phyloP scores from a whole-genome alignment of 352 stramenopile genomes.

The Globisporangium solare region DNA sequence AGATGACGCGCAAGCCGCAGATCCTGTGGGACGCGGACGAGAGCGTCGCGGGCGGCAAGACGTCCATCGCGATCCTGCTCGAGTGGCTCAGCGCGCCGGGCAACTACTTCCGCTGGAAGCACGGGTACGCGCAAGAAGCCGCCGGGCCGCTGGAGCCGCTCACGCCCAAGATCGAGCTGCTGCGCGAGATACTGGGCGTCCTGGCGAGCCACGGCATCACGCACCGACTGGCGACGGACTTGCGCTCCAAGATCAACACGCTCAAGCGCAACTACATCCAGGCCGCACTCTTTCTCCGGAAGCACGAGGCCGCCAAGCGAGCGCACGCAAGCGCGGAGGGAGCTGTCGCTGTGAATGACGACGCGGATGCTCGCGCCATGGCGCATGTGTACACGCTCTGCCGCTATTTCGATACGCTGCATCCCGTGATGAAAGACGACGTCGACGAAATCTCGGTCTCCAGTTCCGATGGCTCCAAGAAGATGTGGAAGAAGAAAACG shows the following conservation, averaged over 20 bases:
- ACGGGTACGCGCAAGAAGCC: slow-evolving; percentile 4
- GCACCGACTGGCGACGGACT: slow-evolving; percentile 14
- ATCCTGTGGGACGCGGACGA: slow-evolving; percentile 25
- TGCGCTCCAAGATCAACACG: slow-evolving; percentile 17
- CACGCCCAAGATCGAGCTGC: slow-evolving; percentile 15
- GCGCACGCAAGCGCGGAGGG: background rate
- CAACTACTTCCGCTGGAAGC: slow-evolving; percentile 43
- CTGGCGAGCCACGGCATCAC: slow-evolving; percentile 11
- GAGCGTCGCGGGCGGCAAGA: slow-evolving; percentile 22
- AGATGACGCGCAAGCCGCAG: background rate
- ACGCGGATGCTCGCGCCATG: slow-evolving; percentile 8
- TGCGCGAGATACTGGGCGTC: slow-evolving; percentile 10
- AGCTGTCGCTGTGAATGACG: background rate
- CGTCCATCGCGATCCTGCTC: slow-evolving; percentile 45
- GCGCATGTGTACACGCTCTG: slow-evolving; percentile 11
- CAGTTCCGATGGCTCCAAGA: background rate
- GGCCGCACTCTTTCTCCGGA: slow-evolving; percentile 9
- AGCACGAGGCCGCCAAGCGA: slow-evolving; percentile 11
- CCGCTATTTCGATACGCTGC: slow-evolving; percentile 11
- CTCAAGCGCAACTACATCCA: slow-evolving; percentile 9
- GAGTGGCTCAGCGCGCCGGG: slow-evolving; percentile 31
- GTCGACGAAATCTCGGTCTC: background rate
- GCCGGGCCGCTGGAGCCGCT: slow-evolving; percentile 6
- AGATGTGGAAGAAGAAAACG: background rate
- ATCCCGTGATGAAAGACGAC: slow-evolving; percentile 12